Evolutionary conservation across 208 protist species (phyloP).

Genomic region (Trypanosoma brucei): DNA sequence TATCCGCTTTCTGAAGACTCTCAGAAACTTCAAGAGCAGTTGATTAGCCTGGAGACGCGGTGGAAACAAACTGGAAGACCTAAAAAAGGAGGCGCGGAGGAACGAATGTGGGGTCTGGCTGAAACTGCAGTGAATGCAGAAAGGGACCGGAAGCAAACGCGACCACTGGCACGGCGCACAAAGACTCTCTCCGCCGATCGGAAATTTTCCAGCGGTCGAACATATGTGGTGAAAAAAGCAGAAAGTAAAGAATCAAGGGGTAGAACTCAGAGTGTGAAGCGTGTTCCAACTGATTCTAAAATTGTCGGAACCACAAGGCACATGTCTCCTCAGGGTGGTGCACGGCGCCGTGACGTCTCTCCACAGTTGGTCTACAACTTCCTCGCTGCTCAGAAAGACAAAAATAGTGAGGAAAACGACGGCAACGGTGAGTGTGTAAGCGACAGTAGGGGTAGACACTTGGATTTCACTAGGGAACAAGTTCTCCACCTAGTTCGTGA

Average conservation of each 20-base stretch:
- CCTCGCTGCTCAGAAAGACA: constrained; percentile 7
- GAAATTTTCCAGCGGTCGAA: no score
- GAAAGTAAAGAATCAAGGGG: no score
- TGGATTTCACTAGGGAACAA: constrained; percentile 22
- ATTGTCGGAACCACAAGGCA: no score
- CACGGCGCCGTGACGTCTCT: neutral
- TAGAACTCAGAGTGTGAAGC: no score
- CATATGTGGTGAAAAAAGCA: no score
- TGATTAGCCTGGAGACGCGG: constrained; percentile 67
- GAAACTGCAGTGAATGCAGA: no score
- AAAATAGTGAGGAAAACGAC: neutral
- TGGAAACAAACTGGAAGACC: constrained; percentile 47
- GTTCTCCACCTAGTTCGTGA: constrained; percentile 23
- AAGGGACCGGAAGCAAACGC: no score
- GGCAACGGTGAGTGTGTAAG: neutral
- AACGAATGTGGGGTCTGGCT: no score
- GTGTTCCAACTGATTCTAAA: no score
- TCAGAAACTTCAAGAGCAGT: constrained; percentile 29
- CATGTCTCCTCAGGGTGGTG: no score
- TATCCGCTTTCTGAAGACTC: constrained; percentile 8
- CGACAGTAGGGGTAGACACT: neutral
- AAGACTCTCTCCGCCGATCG: no score
- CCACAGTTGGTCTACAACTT: neutral
- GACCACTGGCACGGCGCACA: no score
- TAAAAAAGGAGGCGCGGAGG: neutral